Evolutionary conservation across 2,329 filamentous ascomycete genomes (phyloP).

Genomic region (Trichoderma aggressivum): DNA sequence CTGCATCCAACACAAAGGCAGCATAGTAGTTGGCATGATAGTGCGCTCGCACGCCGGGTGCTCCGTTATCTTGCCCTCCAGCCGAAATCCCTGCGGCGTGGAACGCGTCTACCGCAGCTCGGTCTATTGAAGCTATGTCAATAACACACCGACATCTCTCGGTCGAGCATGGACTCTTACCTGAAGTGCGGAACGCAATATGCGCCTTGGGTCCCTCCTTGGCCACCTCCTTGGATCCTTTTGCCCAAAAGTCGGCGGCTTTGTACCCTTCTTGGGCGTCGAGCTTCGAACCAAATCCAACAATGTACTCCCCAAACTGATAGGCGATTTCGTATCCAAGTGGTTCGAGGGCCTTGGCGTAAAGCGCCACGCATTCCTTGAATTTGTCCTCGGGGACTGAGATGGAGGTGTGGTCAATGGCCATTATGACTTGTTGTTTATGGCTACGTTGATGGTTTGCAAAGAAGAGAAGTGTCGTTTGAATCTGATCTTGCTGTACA

Average conservation of each 20-base stretch:
- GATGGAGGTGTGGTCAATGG: conserved; percentile 36
- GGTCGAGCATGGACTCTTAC: not conserved
- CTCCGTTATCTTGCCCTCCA: conserved; percentile 48
- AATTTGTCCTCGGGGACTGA: conserved; percentile 29
- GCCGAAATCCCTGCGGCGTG: conserved; percentile 39
- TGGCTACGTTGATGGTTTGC: not conserved
- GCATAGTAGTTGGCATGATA: conserved; percentile 49
- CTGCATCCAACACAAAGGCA: conserved; percentile 48
- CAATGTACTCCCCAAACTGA: conserved; percentile 28
- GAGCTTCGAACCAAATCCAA: conserved; percentile 31
- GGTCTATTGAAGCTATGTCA: conserved; percentile 31
- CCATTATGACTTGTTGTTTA: conserved; percentile 28
- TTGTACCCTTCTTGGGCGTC: conserved; percentile 21
- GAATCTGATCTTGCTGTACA: not conserved
- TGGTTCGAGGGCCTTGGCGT: conserved; percentile 34
- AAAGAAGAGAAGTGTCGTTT: not conserved
- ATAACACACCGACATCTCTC: not conserved
- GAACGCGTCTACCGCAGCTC: conserved; percentile 43
- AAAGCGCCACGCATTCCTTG: conserved; percentile 32
- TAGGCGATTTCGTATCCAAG: conserved; percentile 35
- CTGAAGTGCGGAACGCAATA: conserved; percentile 33
- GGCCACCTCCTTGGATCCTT: conserved; percentile 19
- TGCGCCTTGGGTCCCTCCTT: conserved; percentile 23
- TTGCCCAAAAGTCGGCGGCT: conserved; percentile 33
- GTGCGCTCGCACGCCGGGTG: conserved; percentile 42